Percentiles rank a stretch among this genome's conserved stretches.
phyloP scores from a whole-genome alignment of 805 yeast genomes.

The Ogataea nitratoaversa region DNA sequence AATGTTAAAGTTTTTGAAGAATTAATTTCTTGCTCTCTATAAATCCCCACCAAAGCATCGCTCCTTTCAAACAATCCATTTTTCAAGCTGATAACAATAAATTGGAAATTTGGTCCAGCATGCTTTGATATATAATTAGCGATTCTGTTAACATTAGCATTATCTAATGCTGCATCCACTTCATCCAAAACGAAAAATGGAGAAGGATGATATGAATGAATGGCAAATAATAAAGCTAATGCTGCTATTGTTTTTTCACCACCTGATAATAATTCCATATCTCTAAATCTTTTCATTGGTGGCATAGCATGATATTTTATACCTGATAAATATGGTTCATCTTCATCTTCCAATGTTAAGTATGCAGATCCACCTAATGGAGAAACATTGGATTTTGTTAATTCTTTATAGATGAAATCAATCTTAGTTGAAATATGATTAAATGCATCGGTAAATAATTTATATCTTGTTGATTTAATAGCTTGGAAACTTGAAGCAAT shows the following conservation, averaged over 20 bases:
- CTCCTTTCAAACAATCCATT: constrained; percentile 83
- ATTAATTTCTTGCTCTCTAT: constrained; percentile 71
- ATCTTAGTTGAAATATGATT: constrained; percentile 70
- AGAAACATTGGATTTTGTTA: constrained; percentile 66
- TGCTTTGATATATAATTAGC: constrained; percentile 80
- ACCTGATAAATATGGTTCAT: constrained; percentile 83
- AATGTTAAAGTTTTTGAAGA: constrained; percentile 70
- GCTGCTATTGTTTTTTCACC: constrained; percentile 98
- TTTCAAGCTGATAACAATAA: constrained; percentile 89
- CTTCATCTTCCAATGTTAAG: constrained; percentile 79
- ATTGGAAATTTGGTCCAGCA: constrained; percentile 77
- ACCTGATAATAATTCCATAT: constrained; percentile 89
- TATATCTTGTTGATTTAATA: constrained; percentile 56
- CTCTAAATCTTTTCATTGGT: constrained; percentile 88
- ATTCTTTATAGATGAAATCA: constrained; percentile 77
- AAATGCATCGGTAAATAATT: constrained; percentile 66
- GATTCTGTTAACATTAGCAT: constrained; percentile 77
- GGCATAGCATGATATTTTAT: constrained; percentile 93
- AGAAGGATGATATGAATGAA: constrained; percentile 86
- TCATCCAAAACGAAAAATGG: constrained; percentile 96
- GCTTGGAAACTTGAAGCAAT: constrained; percentile 52
- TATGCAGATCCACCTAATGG: constrained; percentile 94
- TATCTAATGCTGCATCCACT: constrained; percentile 96
- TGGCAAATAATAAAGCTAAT: constrained; percentile 82
- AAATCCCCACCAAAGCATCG: constrained; percentile 89